A percentile compares a stretch with the other conserved stretches of the same genome.
These are phyloP conservation scores for Gymnopus androsaceus DNA, from an alignment of 1,284 basidiomycete genomes.

Conservation along the genomic window DNA sequence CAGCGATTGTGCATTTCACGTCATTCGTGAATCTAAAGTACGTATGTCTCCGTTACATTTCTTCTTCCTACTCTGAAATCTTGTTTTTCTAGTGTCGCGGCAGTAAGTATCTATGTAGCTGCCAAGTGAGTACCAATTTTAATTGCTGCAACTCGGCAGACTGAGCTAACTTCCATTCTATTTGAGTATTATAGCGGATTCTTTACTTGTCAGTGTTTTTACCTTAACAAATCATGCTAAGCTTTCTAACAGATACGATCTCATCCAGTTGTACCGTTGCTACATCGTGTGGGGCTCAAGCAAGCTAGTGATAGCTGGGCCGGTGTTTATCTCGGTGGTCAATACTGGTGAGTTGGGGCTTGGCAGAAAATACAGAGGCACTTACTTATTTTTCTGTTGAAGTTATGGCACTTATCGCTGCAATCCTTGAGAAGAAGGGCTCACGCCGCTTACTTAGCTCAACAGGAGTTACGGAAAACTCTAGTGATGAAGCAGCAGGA, in stretches of 20 bases:
- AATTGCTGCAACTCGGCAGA: neutral
- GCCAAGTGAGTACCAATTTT: neutral
- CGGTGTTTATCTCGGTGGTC: neutral
- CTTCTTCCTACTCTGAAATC: neutral
- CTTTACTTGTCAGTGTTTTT: neutral
- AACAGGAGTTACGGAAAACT: neutral
- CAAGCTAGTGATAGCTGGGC: neutral
- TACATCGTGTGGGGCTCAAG: conserved; percentile 8
- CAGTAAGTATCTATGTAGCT: neutral
- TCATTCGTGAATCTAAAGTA: neutral
- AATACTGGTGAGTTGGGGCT: conserved; percentile 1
- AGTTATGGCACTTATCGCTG: neutral
- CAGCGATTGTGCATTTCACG: neutral
- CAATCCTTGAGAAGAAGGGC: too few species aligned
- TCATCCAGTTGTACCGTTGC: conserved; percentile 6
- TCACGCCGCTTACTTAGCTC: too few species aligned
- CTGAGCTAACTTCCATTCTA: neutral
- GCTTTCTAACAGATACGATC: neutral
- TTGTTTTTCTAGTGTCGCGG: neutral
- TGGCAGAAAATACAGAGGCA: neutral
- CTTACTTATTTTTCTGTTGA: neutral
- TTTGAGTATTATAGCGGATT: conserved; percentile 1
- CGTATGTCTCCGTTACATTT: neutral
- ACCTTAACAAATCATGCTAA: neutral
- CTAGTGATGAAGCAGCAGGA: neutral